A percentile compares a stretch with the other conserved stretches of the same genome.
Conservation (phyloP, 2,329 filamentous ascomycete genomes). For the Tolypocladium album region DNA sequence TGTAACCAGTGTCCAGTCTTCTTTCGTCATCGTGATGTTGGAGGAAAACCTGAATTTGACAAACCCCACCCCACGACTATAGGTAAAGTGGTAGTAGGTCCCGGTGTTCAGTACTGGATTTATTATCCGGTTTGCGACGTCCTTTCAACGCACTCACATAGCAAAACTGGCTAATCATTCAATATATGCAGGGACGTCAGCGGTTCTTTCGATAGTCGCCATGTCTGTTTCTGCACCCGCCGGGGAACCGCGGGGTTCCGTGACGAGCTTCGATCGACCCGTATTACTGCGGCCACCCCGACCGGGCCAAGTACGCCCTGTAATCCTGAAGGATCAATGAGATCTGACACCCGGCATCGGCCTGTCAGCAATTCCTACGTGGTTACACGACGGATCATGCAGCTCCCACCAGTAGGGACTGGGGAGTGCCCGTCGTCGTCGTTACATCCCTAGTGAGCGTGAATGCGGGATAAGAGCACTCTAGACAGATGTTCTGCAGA, state of each 20-base stretch:
- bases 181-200: neutral
- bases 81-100: neutral
- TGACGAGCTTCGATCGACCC: neutral
- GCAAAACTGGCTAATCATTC: neutral
- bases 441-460: neutral
- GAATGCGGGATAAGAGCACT: neutral
- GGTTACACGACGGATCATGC: neutral
- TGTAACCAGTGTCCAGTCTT: constrained; percentile 1
- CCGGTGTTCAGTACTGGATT: neutral
- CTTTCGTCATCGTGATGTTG: neutral
- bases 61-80: neutral
- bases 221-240: neutral
- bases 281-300: neutral
- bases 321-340: neutral
- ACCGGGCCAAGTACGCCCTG: neutral
- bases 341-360: neutral
- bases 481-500: neutral
- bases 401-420: neutral
- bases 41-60: too few species aligned
- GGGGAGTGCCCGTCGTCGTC: neutral
- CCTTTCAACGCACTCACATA: neutral
- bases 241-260: neutral
- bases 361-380: neutral
- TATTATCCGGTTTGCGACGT: neutral
- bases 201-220: neutral